A percentile compares a stretch with the other conserved stretches of the same genome.
Evolutionary conservation across 345 rosid species (phyloP).

Genomic region (Eucalyptus microcorys): DNA sequence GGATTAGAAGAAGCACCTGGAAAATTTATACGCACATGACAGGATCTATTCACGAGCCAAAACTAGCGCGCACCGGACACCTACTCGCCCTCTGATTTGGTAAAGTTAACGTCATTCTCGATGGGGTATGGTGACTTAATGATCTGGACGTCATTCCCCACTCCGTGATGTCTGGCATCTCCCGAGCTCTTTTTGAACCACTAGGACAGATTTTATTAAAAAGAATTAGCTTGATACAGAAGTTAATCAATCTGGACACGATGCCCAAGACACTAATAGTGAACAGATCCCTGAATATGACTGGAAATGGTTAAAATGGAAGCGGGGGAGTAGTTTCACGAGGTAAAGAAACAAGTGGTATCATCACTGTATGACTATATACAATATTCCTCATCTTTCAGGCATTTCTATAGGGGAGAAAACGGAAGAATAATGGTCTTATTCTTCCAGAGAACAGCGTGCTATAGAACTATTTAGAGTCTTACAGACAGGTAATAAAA

Average conservation of each 20-base stretch:
- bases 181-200: not conserved
- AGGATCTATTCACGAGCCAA: not conserved
- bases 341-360: not conserved
- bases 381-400: not conserved
- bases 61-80: not conserved
- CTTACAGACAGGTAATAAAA: not conserved
- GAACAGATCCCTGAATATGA: not conserved
- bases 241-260: not conserved
- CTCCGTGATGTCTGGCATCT: not conserved
- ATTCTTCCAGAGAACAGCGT: not conserved
- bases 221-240: not conserved
- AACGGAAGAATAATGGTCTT: not conserved
- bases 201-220: not conserved
- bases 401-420: not conserved
- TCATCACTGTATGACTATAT: not conserved
- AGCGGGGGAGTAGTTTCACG: not conserved
- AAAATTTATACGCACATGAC: not conserved
- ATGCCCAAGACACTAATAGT: not conserved
- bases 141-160: not conserved
- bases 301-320: not conserved
- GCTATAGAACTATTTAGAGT: not conserved
- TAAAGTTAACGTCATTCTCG: not conserved
- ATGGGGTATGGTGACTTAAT: not conserved
- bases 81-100: not conserved
- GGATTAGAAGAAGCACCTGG: not conserved